These are phyloP conservation scores for Mortierella sp. DNA, from an alignment of 371 early-diverging fungal genomes.

Conservation along the genomic window DNA sequence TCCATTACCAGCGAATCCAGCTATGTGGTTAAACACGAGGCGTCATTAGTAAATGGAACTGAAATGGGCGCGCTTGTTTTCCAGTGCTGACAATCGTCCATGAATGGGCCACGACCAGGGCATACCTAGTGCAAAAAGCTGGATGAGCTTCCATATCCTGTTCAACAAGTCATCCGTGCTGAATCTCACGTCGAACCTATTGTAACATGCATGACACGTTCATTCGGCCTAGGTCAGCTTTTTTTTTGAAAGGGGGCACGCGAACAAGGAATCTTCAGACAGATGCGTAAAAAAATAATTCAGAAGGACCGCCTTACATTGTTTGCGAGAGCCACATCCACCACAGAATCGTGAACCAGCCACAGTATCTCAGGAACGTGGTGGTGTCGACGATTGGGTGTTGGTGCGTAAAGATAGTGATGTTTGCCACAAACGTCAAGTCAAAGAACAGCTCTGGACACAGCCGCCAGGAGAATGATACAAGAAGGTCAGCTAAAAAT, in stretches of 20 bases:
- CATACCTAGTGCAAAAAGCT: conserved; percentile 41
- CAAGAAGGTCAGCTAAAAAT: not conserved
- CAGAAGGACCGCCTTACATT: conserved; percentile 38
- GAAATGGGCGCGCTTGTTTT: not conserved
- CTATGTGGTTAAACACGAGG: not conserved
- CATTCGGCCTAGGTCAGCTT: not conserved
- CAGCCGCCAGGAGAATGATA: too few species aligned
- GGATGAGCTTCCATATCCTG: conserved; percentile 47
- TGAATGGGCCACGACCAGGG: not conserved
- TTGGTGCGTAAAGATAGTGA: conserved; percentile 65
- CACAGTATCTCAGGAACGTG: conserved; percentile 61
- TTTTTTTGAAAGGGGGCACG: not conserved
- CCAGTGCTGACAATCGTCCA: not conserved
- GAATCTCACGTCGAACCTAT: conserved; percentile 46
- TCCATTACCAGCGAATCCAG: conserved; percentile 41
- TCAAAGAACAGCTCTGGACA: conserved; percentile 35
- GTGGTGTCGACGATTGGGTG: conserved; percentile 59
- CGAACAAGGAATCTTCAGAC: not conserved
- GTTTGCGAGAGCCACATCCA: conserved; percentile 74
- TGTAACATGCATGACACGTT: not conserved
- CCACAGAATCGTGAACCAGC: conserved; percentile 73
- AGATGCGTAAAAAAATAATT: not conserved
- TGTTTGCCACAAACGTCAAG: conserved; percentile 46
- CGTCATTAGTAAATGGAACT: not conserved
- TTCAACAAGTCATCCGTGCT: conserved; percentile 46